These are phyloP conservation scores for Colletotrichum spaethianum DNA, from an alignment of 2,329 filamentous ascomycete genomes.

Conservation along the genomic window DNA sequence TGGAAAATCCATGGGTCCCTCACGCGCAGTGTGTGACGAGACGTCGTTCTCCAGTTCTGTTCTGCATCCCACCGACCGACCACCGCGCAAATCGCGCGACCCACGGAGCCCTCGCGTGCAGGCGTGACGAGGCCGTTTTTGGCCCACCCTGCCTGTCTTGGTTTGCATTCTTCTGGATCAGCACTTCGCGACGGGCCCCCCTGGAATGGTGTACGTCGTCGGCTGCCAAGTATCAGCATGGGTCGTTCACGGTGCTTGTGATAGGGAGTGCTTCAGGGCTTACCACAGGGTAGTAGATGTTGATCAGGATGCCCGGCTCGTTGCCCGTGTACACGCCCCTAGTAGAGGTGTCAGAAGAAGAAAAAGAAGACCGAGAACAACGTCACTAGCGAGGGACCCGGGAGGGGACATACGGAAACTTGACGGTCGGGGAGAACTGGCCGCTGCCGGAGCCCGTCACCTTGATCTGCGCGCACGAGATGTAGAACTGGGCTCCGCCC, in stretches of 20 bases:
- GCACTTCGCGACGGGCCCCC: slow-evolving; percentile 35
- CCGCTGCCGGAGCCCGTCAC: slow-evolving; percentile 43
- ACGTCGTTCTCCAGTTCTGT: too few relatives aligned
- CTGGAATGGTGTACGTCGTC: slow-evolving; percentile 34
- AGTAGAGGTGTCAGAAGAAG: background rate
- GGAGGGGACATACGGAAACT: slow-evolving; percentile 27
- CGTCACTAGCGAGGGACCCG: background rate
- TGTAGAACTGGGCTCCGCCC: slow-evolving; percentile 55
- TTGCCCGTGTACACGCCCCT: slow-evolving; percentile 35
- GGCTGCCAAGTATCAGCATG: slow-evolving; percentile 25
- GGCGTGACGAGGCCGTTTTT: background rate
- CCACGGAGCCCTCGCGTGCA: background rate
- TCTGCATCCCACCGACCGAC: background rate
- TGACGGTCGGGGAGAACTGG: slow-evolving; percentile 33
- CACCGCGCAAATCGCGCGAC: background rate
- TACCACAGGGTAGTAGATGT: slow-evolving; percentile 40
- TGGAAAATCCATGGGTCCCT: too few relatives aligned
- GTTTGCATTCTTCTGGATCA: background rate
- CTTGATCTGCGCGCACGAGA: slow-evolving; percentile 52
- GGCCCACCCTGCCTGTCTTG: background rate
- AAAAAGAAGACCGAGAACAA: background rate
- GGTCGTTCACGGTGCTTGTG: background rate
- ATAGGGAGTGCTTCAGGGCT: background rate
- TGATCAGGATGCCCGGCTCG: slow-evolving; percentile 40
- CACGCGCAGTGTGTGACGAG: too few relatives aligned